Conservation (phyloP, 129 eudicot genomes). For the Artemisia annua region DNA sequence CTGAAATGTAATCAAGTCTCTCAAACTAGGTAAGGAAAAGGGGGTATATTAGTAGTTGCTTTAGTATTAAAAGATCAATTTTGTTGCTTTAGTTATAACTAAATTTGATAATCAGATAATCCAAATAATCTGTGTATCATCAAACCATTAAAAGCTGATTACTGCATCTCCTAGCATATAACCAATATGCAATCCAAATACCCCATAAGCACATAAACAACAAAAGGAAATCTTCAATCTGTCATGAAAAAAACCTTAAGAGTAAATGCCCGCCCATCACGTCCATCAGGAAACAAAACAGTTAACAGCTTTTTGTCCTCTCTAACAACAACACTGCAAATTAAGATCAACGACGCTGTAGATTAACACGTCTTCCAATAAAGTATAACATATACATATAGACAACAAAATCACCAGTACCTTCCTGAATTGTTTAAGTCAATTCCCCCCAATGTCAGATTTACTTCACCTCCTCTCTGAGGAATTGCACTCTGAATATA, state of each 20-base stretch:
- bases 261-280: constrained; percentile 94
- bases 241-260: constrained; percentile 60
- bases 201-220: neutral
- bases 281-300: constrained; percentile 97
- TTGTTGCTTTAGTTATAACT: no score
- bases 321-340: constrained; percentile 90
- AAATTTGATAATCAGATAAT: no score
- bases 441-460: constrained; percentile 93
- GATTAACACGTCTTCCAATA: constrained; percentile 12
- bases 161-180: no score
- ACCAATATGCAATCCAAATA: no score
- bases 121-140: no score
- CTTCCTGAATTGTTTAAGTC: constrained; percentile 98
- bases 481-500: constrained; percentile 81
- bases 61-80: no score
- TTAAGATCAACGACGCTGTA: constrained; percentile 18
- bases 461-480: constrained; percentile 94
- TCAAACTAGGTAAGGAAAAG: no score
- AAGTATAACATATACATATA: constrained; percentile 9
- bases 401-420: constrained; percentile 39
- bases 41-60: no score
- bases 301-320: constrained; percentile 92
- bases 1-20: no score
- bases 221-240: neutral
- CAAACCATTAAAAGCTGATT: no score